phyloP scores from a whole-genome alignment of 2,329 filamentous ascomycete genomes.

The Emergomyces orientalis region DNA sequence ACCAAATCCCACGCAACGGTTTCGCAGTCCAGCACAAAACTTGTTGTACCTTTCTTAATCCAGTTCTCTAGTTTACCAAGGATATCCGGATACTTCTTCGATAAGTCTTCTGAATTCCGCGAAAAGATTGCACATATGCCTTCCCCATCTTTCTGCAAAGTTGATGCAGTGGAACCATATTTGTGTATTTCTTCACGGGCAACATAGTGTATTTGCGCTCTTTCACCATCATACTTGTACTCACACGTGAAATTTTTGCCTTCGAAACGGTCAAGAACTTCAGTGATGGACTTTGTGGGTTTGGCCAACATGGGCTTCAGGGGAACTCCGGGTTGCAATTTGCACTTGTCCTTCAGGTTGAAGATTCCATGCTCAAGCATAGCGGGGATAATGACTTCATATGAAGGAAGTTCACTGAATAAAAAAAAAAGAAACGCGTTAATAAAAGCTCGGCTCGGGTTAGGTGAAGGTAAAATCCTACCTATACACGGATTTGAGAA shows the following conservation, averaged over 20 bases:
- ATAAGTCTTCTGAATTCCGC: conserved; percentile 90
- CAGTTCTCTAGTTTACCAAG: conserved; percentile 77
- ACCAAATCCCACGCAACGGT: conserved; percentile 93
- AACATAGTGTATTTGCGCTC: conserved; percentile 97
- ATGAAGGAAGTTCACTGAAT: conserved; percentile 80
- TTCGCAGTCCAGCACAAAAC: conserved; percentile 97
- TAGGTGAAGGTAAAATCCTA: conserved; percentile 29
- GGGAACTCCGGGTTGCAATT: conserved; percentile 84
- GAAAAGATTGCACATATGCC: conserved; percentile 93
- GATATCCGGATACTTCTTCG: conserved; percentile 96
- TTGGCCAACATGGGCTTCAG: conserved; percentile 98
- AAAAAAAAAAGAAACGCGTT: not conserved
- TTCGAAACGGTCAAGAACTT: conserved; percentile 94
- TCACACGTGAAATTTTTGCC: conserved; percentile 94
- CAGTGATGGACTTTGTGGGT: conserved; percentile 94
- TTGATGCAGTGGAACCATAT: conserved; percentile 52
- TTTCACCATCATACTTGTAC: conserved; percentile 97
- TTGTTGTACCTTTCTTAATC: conserved; percentile 83
- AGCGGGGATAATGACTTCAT: conserved; percentile 86
- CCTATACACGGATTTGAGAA: conserved; percentile 86
- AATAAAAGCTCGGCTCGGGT: not conserved
- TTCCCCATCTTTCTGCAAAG: conserved; percentile 53
- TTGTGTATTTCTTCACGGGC: conserved; percentile 66
- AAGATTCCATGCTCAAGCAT: conserved; percentile 80
- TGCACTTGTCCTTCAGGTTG: conserved; percentile 74